Conservation (phyloP, 495 filamentous ascomycete genomes). For the Astrothelium macrocarpum region DNA sequence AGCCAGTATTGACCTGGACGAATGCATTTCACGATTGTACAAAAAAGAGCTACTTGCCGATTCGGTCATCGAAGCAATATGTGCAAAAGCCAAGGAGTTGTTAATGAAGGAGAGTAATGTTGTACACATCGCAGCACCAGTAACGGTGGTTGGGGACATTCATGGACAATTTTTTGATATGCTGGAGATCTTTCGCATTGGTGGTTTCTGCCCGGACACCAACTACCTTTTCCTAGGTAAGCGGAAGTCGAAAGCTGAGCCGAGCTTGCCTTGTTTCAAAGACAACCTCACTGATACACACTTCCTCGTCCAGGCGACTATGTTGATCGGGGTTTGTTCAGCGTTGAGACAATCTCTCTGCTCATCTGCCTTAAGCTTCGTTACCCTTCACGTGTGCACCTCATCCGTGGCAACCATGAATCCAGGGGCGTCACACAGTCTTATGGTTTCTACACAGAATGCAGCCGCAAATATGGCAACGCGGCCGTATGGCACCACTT, state of each 20-base stretch:
- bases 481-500: constrained; percentile 99
- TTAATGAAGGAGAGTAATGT: constrained; percentile 99
- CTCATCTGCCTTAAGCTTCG: constrained; percentile 90
- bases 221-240: constrained; percentile 95
- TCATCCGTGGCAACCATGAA: constrained; percentile 96
- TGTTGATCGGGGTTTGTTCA: constrained; percentile 93
- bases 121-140: constrained; percentile 88
- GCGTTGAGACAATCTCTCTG: constrained; percentile 92
- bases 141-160: constrained; percentile 98
- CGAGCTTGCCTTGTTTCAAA: constrained; percentile 9
- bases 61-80: constrained; percentile 97
- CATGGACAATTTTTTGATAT: constrained; percentile 98
- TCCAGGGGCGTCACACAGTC: constrained; percentile 95
- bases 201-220: constrained; percentile 89
- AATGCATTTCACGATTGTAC: constrained; percentile 92
- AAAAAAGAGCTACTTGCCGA: constrained; percentile 94
- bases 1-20: constrained; percentile 96
- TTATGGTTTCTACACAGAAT: constrained; percentile 98
- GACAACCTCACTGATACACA: background rate
- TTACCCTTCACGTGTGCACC: constrained; percentile 82
- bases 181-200: constrained; percentile 98
- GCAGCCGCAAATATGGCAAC: constrained; percentile 93
- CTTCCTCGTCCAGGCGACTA: constrained; percentile 53
- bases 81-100: constrained; percentile 95
- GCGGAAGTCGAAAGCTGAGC: constrained; percentile 20